Percentiles rank a stretch among this genome's conserved stretches.
phyloP scores from a whole-genome alignment of 352 stramenopile genomes.

The Phytopythium vexans region DNA sequence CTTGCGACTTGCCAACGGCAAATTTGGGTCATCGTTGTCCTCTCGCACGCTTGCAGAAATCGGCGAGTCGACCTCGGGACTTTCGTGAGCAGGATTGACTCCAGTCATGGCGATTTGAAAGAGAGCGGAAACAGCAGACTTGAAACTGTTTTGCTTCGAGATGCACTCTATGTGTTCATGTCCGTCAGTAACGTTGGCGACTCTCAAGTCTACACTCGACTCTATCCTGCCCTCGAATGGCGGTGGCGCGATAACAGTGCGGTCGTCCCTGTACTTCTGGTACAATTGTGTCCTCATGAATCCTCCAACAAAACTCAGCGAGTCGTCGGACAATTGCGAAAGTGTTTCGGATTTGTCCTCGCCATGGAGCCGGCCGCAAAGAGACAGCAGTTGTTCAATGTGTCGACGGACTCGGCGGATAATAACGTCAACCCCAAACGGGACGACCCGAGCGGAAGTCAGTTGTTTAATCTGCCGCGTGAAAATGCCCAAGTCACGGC shows the following conservation, averaged over 20 bases:
- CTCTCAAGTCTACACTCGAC: not conserved
- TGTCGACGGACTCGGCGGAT: constrained; percentile 43
- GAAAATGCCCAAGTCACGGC: constrained; percentile 28
- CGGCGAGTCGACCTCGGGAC: not conserved
- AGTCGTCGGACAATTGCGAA: not conserved
- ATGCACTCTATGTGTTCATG: not conserved
- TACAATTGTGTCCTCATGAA: constrained; percentile 52
- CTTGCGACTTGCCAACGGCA: too few relatives aligned
- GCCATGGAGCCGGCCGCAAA: constrained; percentile 6
- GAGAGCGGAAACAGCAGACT: constrained; percentile 17
- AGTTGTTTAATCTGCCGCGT: constrained; percentile 31
- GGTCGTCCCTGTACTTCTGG: constrained; percentile 49
- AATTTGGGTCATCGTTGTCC: too few relatives aligned
- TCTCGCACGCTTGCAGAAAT: too few relatives aligned
- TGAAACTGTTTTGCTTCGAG: constrained; percentile 15
- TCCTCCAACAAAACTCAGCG: constrained; percentile 19
- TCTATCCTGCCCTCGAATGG: not conserved
- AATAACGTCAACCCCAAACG: constrained; percentile 38
- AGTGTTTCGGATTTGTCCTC: not conserved
- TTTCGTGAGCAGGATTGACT: constrained; percentile 6
- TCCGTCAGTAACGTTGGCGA: not conserved
- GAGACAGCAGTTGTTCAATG: constrained; percentile 30
- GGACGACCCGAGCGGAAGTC: constrained; percentile 10
- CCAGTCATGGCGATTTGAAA: constrained; percentile 43
- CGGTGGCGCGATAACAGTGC: constrained; percentile 2